These are phyloP conservation scores for Camelina laxa DNA, from an alignment of 345 rosid genomes.

Conservation along the genomic window DNA sequence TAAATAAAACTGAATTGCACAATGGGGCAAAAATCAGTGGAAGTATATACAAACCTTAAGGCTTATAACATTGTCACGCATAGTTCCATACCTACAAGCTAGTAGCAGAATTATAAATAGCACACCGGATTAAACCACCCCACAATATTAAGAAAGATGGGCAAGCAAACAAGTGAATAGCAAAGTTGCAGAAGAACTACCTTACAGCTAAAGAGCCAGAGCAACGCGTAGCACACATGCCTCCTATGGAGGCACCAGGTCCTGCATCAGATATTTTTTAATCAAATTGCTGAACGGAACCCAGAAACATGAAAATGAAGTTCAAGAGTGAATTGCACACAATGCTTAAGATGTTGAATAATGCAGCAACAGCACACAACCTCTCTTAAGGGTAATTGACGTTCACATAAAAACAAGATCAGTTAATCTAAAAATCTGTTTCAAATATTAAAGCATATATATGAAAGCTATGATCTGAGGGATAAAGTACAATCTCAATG, in stretches of 20 bases:
- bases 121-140: slow-evolving; percentile 34
- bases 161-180: slow-evolving; percentile 7
- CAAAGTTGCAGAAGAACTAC: slow-evolving; percentile 47
- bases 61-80: slow-evolving; percentile 92
- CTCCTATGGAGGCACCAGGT: slow-evolving; percentile 94
- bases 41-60: slow-evolving; percentile 68
- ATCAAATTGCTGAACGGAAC: slow-evolving; percentile 15
- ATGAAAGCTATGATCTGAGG: slow-evolving; percentile 13
- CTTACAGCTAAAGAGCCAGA: slow-evolving; percentile 96
- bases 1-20: slow-evolving; percentile 38
- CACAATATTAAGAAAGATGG: background rate
- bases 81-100: slow-evolving; percentile 95
- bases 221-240: slow-evolving; percentile 98
- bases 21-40: slow-evolving; percentile 29
- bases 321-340: background rate
- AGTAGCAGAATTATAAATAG: slow-evolving; percentile 52
- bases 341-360: slow-evolving; percentile 8
- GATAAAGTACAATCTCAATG: slow-evolving; percentile 21
- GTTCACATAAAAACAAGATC: background rate
- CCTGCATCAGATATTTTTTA: slow-evolving; percentile 51
- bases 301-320: background rate
- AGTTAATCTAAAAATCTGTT: background rate
- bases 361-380: background rate
- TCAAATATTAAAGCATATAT: background rate
- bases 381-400: background rate